Evolutionary conservation across 2,329 filamentous ascomycete genomes (phyloP).

Genomic region (Aschersonia sp.): DNA sequence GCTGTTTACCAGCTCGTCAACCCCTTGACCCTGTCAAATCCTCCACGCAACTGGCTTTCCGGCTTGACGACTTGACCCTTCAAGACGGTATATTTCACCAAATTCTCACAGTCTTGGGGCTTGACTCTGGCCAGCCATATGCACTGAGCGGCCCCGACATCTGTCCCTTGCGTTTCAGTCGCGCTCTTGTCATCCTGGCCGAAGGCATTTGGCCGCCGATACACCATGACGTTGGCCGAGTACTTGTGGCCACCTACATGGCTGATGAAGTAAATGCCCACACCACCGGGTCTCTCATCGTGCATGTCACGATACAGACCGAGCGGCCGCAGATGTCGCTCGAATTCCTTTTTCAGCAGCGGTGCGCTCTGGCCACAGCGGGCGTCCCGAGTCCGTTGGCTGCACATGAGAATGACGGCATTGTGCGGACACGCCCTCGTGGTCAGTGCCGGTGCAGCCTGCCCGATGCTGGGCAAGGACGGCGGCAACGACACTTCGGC

Average conservation of each 20-base stretch:
- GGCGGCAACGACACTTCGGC: constrained; percentile 21
- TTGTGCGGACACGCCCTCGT: constrained; percentile 56
- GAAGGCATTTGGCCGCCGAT: constrained; percentile 50
- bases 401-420: constrained; percentile 84
- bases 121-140: constrained; percentile 80
- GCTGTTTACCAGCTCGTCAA: constrained; percentile 66
- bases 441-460: background rate
- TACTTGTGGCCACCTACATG: constrained; percentile 97
- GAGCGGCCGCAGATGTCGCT: constrained; percentile 72
- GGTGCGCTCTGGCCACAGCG: constrained; percentile 91
- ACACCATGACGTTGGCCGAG: constrained; percentile 85
- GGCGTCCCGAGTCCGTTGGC: constrained; percentile 84
- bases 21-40: constrained; percentile 72
- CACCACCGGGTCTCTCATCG: constrained; percentile 79
- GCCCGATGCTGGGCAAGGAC: constrained; percentile 9
- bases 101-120: constrained; percentile 86
- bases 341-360: constrained; percentile 73
- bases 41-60: constrained; percentile 68
- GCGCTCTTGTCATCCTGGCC: constrained; percentile 27
- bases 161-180: constrained; percentile 1
- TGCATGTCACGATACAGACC: constrained; percentile 77
- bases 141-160: constrained; percentile 62
- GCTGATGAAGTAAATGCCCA: constrained; percentile 91
- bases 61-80: constrained; percentile 93
- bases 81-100: constrained; percentile 76